Evolutionary conservation across 805 yeast species (phyloP).

Genomic region (Vanderwaltozyma verrucispora): DNA sequence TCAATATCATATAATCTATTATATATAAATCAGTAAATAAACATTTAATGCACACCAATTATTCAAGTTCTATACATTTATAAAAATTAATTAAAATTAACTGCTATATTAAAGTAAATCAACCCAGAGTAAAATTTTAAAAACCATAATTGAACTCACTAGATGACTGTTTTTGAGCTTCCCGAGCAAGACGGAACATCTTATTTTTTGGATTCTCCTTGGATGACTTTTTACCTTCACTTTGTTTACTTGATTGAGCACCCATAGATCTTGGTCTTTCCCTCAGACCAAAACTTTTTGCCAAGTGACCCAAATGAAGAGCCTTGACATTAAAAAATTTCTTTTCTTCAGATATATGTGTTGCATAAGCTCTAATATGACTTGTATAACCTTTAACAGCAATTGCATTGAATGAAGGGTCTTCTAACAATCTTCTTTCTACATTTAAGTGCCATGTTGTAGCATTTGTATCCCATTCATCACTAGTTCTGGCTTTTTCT

Average conservation of each 20-base stretch:
- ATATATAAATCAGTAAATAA: no score
- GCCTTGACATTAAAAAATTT: slow-evolving; percentile 68
- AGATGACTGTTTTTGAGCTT: slow-evolving; percentile 51
- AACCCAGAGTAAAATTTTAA: no score
- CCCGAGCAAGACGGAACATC: slow-evolving; percentile 65
- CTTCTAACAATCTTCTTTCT: slow-evolving; percentile 80
- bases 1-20: no score
- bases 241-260: slow-evolving; percentile 20
- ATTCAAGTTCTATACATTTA: no score
- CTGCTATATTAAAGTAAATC: no score
- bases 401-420: slow-evolving; percentile 42
- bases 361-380: slow-evolving; percentile 91
- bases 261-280: slow-evolving; percentile 86
- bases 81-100: no score
- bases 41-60: no score
- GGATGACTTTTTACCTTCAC: slow-evolving; percentile 32
- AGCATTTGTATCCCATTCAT: slow-evolving; percentile 84
- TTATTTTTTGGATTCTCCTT: slow-evolving; percentile 63
- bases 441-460: slow-evolving; percentile 91
- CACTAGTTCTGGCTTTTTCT: slow-evolving; percentile 22
- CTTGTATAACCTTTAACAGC: slow-evolving; percentile 81
- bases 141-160: slow-evolving; percentile 58
- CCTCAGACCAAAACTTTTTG: slow-evolving; percentile 88
- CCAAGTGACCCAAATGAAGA: slow-evolving; percentile 90
- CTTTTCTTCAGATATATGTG: slow-evolving; percentile 78